These are phyloP conservation scores for Wilcoxina mikolae DNA, from an alignment of 495 filamentous ascomycete species.

Conservation along the genomic window DNA sequence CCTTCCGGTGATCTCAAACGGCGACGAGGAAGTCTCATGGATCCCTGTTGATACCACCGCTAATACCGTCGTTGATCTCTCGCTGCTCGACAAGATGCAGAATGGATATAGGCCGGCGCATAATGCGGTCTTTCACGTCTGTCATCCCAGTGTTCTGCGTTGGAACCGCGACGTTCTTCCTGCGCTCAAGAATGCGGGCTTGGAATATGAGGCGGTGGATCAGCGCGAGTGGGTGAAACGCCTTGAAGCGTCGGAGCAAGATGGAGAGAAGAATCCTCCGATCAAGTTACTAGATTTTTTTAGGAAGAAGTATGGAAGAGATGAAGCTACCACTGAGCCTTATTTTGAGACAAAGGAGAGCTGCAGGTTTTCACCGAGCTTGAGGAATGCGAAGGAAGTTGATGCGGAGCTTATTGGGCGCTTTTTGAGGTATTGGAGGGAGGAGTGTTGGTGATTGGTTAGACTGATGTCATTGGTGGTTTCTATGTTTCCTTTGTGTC, in stretches of 20 bases:
- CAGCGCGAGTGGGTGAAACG: constrained; percentile 35
- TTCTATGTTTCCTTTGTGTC: too few species aligned
- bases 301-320: constrained; percentile 28
- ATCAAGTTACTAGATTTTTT: constrained; percentile 39
- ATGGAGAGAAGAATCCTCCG: constrained; percentile 33
- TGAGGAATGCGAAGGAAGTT: constrained; percentile 6
- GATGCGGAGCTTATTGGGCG: constrained; percentile 11
- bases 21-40: constrained; percentile 40
- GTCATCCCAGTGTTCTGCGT: constrained; percentile 33
- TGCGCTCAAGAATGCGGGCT: constrained; percentile 30
- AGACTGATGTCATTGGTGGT: too few species aligned
- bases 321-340: constrained; percentile 6
- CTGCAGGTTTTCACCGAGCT: constrained; percentile 9
- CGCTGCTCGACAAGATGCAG: not conserved
- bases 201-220: constrained; percentile 33
- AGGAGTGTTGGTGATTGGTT: constrained; percentile 20
- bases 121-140: constrained; percentile 33
- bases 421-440: constrained; percentile 21
- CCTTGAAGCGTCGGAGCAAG: constrained; percentile 30
- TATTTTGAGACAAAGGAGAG: constrained; percentile 17
- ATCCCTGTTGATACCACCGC: constrained; percentile 40
- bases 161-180: constrained; percentile 38
- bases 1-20: constrained; percentile 32
- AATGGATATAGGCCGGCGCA: not conserved
- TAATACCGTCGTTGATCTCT: constrained; percentile 31